phyloP scores from a whole-genome alignment of 2,329 filamentous ascomycete species.

The Cladosporium austrohemisphaericum region DNA sequence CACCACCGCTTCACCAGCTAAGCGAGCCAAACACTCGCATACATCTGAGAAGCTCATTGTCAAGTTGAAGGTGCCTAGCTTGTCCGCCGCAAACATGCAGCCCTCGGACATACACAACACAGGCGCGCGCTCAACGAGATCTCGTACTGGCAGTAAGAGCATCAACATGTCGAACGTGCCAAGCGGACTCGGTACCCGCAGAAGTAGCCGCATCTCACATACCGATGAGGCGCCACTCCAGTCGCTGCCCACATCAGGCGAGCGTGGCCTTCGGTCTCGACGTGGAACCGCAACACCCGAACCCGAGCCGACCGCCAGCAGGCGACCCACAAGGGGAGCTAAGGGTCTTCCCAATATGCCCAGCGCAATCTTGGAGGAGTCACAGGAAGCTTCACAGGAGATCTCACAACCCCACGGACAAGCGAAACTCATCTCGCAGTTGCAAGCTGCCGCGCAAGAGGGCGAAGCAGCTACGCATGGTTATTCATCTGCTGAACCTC shows the following conservation, averaged over 20 bases:
- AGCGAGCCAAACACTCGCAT: conserved; percentile 14
- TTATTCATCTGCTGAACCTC: conserved; percentile 17
- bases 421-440: conserved; percentile 32
- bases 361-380: conserved; percentile 52
- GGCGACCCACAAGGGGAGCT: conserved; percentile 41
- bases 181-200: conserved; percentile 36
- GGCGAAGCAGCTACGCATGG: conserved; percentile 23
- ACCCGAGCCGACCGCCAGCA: conserved; percentile 32
- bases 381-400: conserved; percentile 45
- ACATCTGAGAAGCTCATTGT: conserved; percentile 34
- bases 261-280: conserved; percentile 53
- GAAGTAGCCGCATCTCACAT: conserved; percentile 58
- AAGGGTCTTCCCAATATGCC: conserved; percentile 49
- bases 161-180: conserved; percentile 24
- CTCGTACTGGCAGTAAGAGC: conserved; percentile 37
- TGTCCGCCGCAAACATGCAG: neutral
- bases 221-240: conserved; percentile 55
- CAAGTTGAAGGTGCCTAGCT: conserved; percentile 37
- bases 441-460: conserved; percentile 23
- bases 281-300: conserved; percentile 52
- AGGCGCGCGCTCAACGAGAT: conserved; percentile 28
- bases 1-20: conserved; percentile 8
- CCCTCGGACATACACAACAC: conserved; percentile 15
- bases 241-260: conserved; percentile 57
- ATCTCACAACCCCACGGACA: conserved; percentile 25